These are phyloP conservation scores for Psidium friedrichsthalianum DNA, from an alignment of 345 rosid species.

Conservation along the genomic window DNA sequence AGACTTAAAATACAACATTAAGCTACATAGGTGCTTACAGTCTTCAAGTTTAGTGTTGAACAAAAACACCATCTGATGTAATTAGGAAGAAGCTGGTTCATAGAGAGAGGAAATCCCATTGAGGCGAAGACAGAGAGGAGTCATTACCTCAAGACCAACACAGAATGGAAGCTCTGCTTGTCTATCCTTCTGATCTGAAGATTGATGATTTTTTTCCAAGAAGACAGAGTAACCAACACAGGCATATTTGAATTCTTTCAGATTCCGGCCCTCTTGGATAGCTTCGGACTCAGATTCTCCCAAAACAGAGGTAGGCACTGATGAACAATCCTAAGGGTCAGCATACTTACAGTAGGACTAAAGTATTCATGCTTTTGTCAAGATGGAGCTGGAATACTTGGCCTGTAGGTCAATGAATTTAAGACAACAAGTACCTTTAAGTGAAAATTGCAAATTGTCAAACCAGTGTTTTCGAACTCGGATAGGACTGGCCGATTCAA, in stretches of 20 bases:
- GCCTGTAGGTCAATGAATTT: background rate
- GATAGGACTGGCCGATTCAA: background rate
- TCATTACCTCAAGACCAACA: conserved; percentile 33
- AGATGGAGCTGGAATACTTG: background rate
- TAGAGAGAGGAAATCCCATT: background rate
- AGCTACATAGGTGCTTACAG: background rate
- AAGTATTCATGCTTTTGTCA: background rate
- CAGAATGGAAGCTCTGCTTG: conserved; percentile 25
- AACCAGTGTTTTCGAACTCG: background rate
- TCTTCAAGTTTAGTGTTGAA: background rate
- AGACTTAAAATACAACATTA: background rate
- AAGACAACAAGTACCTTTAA: background rate
- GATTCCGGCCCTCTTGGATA: conserved; percentile 26
- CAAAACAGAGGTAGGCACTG: conserved; percentile 25
- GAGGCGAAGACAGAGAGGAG: background rate
- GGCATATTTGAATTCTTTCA: conserved; percentile 26
- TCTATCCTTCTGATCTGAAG: conserved; percentile 12
- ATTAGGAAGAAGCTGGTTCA: background rate
- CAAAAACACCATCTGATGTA: background rate
- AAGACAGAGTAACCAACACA: conserved; percentile 37
- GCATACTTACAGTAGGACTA: background rate
- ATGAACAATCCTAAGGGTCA: background rate
- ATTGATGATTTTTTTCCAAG: conserved; percentile 16
- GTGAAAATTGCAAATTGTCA: background rate
- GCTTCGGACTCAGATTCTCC: conserved; percentile 27